Evolutionary conservation across 2,329 filamentous ascomycete genomes (phyloP), one percentile per base, ranked within the genome.

Genomic region (Apiospora sp.): DNA sequence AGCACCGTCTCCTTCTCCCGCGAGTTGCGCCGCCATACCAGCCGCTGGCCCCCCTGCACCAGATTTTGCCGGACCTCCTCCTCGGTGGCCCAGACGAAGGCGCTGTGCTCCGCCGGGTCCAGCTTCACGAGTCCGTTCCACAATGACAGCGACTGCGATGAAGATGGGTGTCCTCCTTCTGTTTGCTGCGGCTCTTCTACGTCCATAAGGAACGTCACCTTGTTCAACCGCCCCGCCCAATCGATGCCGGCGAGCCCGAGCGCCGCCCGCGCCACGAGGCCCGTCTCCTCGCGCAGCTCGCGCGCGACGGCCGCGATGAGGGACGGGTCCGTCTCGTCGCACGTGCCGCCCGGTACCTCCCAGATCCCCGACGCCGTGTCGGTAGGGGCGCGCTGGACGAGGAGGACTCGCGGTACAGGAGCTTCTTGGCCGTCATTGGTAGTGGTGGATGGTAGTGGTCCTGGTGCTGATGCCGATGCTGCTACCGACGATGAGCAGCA

Each of bases 221-320:
- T 22, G 51, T 27, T 58, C 51, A 34, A 14, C 6, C 27, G 16
- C 27, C 51, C 51, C 19, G 30, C 6, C 14, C 27, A 4, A 5
- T 34, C 27, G 27, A 19, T 4, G 27, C 13, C 4, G 27, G 19
- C 51, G 51, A 30, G 27, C 14, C 51, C 14, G 14, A 30, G 51
- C 27, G 51, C 51, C 27, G 51, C 27, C 12, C 27, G 51, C 51
- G 51, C 51, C 27, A 7, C 51, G 27, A 58, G 51, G 14, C 51
- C 51, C 51, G 51, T 58, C 51, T 58, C 51, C 27, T 58, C 51
- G 51, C 13, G 24, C 51, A 58, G 51, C 27, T 58, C 51, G 51
- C 51, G 51, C 27, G 51, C 27, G 2, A 19, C 13, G 51, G 51
- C 51, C 12, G 4, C 27, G 27, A 58, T 14, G 5, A 30, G 24